These are phyloP conservation scores for Ophiostoma montium DNA, from an alignment of 2,329 filamentous ascomycete genomes.

Conservation along the genomic window DNA sequence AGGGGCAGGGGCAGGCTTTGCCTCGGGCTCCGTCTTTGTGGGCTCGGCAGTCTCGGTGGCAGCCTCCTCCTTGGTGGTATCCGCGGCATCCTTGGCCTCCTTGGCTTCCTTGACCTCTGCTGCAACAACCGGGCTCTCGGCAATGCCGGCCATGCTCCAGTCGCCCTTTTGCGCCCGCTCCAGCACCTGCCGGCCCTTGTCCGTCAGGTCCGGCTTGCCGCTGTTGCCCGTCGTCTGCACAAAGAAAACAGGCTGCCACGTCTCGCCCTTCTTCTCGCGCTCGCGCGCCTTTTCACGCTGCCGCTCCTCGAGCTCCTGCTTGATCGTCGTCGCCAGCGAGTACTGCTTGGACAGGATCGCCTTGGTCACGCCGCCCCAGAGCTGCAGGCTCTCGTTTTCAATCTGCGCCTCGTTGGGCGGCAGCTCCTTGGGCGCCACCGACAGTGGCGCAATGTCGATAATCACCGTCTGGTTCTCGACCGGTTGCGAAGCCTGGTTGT, in stretches of 20 bases:
- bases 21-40: neutral
- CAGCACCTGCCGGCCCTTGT: constrained; percentile 36
- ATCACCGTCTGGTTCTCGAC: constrained; percentile 55
- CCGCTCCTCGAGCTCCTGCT: constrained; percentile 81
- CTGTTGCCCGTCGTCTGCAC: constrained; percentile 41
- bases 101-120: too few species aligned
- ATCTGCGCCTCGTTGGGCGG: constrained; percentile 69
- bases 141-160: constrained; percentile 26
- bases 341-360: constrained; percentile 77
- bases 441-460: constrained; percentile 76
- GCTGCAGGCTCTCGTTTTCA: constrained; percentile 73
- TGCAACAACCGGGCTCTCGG: constrained; percentile 6
- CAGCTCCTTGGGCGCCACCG: constrained; percentile 62
- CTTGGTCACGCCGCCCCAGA: constrained; percentile 79
- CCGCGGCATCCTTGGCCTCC: constrained; percentile 1
- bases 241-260: constrained; percentile 86
- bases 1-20: neutral
- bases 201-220: constrained; percentile 40
- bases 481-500: constrained; percentile 28
- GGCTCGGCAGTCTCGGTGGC: neutral
- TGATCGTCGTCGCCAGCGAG: constrained; percentile 67
- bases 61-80: neutral
- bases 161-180: constrained; percentile 38
- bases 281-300: constrained; percentile 77
- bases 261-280: constrained; percentile 52